Percentiles rank a stretch among this genome's conserved stretches.
Conservation (phyloP, 2,329 filamentous ascomycete species). For the Cercospora sp. region DNA sequence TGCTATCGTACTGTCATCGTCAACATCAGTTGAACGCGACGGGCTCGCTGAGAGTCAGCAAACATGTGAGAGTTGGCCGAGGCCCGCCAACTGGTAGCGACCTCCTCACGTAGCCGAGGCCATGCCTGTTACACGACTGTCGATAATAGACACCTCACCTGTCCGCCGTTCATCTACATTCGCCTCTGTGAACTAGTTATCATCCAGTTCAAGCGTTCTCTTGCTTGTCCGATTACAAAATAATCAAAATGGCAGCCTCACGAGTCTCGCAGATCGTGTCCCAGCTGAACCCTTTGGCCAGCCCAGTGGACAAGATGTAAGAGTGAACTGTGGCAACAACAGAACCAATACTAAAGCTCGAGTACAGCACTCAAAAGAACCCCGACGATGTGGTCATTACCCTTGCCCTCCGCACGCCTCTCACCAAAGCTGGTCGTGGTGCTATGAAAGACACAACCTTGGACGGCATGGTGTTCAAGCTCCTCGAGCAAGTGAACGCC, state of each 20-base stretch:
- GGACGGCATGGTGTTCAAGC: conserved; percentile 80
- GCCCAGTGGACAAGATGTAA: conserved; percentile 26
- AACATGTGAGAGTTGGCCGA: neutral
- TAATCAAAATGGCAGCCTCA: conserved; percentile 9
- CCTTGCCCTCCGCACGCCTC: conserved; percentile 81
- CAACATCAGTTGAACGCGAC: no score
- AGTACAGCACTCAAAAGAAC: conserved; percentile 57
- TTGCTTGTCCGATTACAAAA: neutral
- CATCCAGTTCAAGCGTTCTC: neutral
- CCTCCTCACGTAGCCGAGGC: conserved; percentile 3
- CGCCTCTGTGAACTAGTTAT: neutral
- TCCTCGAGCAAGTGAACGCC: conserved; percentile 64
- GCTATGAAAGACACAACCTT: conserved; percentile 92
- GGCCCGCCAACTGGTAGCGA: neutral
- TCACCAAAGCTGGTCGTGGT: conserved; percentile 86
- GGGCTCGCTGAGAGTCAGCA: neutral
- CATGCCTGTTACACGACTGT: neutral
- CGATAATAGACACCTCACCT: neutral
- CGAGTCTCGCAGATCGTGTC: conserved; percentile 23
- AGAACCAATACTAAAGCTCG: neutral
- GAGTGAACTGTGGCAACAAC: neutral
- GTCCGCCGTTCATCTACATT: neutral
- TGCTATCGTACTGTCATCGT: no score
- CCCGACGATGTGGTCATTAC: conserved; percentile 97
- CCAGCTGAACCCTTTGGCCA: conserved; percentile 23